Conservation (phyloP, 2,329 filamentous ascomycete species). For the Cladophialophora yegresii region DNA sequence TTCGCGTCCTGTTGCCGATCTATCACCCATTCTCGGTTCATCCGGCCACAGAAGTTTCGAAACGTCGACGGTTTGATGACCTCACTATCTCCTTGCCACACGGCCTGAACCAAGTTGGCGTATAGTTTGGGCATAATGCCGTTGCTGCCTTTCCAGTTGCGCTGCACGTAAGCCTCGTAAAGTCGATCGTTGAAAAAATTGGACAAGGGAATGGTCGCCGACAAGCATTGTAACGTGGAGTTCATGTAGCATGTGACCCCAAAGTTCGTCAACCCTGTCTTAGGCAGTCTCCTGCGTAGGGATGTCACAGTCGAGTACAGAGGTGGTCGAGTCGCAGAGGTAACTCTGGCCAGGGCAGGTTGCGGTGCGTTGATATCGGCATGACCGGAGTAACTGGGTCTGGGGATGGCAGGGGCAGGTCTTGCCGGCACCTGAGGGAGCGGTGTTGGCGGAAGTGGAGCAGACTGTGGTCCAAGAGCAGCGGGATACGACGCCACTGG, state of each 20-base stretch:
- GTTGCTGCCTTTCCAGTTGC: slow-evolving; percentile 66
- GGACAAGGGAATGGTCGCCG: slow-evolving; percentile 66
- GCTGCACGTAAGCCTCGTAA: slow-evolving; percentile 61
- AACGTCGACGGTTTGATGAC: slow-evolving; percentile 62
- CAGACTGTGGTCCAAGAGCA: slow-evolving; percentile 39
- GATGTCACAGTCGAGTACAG: slow-evolving; percentile 48
- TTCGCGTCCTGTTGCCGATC: slow-evolving; percentile 83
- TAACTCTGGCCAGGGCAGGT: slow-evolving; percentile 48
- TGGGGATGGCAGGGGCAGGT: slow-evolving; percentile 67
- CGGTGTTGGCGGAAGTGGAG: slow-evolving; percentile 42
- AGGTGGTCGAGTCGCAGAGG: slow-evolving; percentile 48
- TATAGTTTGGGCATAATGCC: slow-evolving; percentile 64
- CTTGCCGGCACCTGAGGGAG: slow-evolving; percentile 64
- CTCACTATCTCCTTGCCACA: slow-evolving; percentile 63
- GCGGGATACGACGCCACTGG: slow-evolving; percentile 30
- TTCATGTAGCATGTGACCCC: slow-evolving; percentile 90
- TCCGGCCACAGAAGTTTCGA: slow-evolving; percentile 64
- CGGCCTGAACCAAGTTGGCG: slow-evolving; percentile 60
- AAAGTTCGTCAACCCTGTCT: slow-evolving; percentile 77
- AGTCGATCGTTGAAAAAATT: slow-evolving; percentile 63
- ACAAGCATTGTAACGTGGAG: slow-evolving; percentile 80
- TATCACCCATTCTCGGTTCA: slow-evolving; percentile 70
- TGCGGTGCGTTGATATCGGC: slow-evolving; percentile 59
- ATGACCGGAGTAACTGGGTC: slow-evolving; percentile 79
- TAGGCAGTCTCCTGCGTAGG: slow-evolving; percentile 56